phyloP scores from a whole-genome alignment of 139 green algal genomes.

The Tetradesmus lagerheimii region DNA sequence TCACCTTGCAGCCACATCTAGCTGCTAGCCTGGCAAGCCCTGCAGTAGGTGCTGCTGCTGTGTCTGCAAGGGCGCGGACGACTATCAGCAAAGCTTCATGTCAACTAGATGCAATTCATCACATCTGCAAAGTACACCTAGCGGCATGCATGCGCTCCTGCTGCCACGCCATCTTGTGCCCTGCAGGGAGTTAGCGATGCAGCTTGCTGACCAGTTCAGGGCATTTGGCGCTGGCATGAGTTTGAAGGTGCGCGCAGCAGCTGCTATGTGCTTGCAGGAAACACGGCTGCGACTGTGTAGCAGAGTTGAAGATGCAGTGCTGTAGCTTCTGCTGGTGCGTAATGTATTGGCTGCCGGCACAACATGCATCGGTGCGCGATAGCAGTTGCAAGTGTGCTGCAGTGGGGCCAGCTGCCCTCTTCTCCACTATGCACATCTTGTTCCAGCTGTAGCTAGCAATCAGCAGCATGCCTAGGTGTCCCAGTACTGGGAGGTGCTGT shows the following conservation, averaged over 20 bases:
- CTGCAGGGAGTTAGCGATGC: constrained; percentile 95
- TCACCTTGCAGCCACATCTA: too few species aligned
- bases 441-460: not conserved
- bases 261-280: not conserved
- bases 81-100: not conserved
- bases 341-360: too few species aligned
- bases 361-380: too few species aligned
- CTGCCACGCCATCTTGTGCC: not conserved
- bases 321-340: too few species aligned
- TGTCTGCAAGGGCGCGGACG: not conserved
- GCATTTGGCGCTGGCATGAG: constrained; percentile 88
- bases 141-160: not conserved
- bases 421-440: too few species aligned
- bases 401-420: too few species aligned
- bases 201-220: constrained; percentile 95
- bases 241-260: constrained; percentile 65
- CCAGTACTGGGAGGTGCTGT: not conserved
- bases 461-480: not conserved
- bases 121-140: not conserved
- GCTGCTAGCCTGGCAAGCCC: not conserved
- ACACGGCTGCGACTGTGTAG: not conserved
- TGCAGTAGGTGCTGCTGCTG: not conserved
- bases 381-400: too few species aligned
- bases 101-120: not conserved
- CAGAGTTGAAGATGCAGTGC: too few species aligned